Base-by-base conservation (phyloP, 129 eudicot genomes). In the Escallonia rubra region DNA sequence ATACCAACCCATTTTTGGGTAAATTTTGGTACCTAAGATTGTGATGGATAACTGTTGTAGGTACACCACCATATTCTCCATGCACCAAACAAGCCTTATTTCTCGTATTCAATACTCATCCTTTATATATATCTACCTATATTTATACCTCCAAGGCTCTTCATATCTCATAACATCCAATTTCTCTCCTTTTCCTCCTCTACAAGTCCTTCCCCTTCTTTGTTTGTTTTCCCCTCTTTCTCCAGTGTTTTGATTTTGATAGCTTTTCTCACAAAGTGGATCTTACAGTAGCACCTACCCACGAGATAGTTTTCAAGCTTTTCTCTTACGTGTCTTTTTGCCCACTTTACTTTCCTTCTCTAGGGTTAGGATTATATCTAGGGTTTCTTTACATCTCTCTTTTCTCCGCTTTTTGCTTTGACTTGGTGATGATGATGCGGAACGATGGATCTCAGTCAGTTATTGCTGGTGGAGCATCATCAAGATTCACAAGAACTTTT, bases 381-480 rank as follows among this genome's bases (percentile, higher is more conserved):
- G 82, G 77, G 71, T 73, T 65, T 44, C 52, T 44, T 61, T 61
- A 41, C 41, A 54, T 57, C 0, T 39, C 8, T 38, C 42, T 61
- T 43, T 63, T 68, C n/a, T 16, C 63, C 42, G 0, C 57, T 13
- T 16, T 74, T n/a, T 14, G 6, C 58, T 34, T 49, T 4, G 9
- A 8, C 2, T n/a, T 73, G 41, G 52, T 6, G 56, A 56, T 49
- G 60, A 68, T 38, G 23, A 23, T 39, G 34, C 34, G 34, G 34
- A 23, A 1, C 34, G 43, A 72, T 14, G 64, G 12, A 63, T 50
- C 34, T 64, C 81, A 86, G 92, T 76, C 88, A 68, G 40, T 82
- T 68, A 55, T 82, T 79, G 87, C 85, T 40, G 73, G 8, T 85
- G 90, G 78, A 85, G 87, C 90, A 85, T 81, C 90, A 63, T 81